Evolutionary conservation across 768 basidiomycete species (phyloP).

Genomic region (Daedaleopsis nitida): DNA sequence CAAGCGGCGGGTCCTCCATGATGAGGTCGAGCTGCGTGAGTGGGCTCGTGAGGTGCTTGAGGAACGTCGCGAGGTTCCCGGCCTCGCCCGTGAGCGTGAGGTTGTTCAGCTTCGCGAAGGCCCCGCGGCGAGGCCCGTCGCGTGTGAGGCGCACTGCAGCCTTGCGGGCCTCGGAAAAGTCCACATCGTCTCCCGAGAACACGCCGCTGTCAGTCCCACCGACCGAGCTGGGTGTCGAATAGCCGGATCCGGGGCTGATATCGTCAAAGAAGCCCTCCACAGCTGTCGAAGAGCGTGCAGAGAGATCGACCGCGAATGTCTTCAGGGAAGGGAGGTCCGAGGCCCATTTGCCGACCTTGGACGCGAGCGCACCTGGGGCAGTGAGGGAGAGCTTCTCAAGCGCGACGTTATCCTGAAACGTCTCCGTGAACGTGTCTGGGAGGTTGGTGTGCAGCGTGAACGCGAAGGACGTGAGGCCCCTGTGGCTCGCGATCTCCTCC

Average conservation of each 20-base stretch:
- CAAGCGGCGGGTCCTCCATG: constrained; percentile 79
- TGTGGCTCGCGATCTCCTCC: constrained; percentile 61
- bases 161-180: constrained; percentile 76
- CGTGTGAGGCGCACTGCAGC: constrained; percentile 65
- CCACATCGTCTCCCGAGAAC: constrained; percentile 76
- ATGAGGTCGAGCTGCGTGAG: constrained; percentile 70
- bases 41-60: constrained; percentile 67
- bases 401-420: constrained; percentile 57
- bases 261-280: constrained; percentile 85
- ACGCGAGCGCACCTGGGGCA: constrained; percentile 72
- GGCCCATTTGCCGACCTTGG: constrained; percentile 76
- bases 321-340: constrained; percentile 63
- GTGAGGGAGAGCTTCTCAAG: constrained; percentile 66
- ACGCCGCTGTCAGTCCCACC: constrained; percentile 74
- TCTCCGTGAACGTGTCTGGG: constrained; percentile 70
- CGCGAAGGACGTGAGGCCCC: constrained; percentile 65
- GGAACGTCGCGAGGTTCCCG: constrained; percentile 68
- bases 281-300: constrained; percentile 63
- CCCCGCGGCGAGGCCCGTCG: constrained; percentile 55
- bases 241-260: constrained; percentile 63
- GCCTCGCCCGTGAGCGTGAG: constrained; percentile 73
- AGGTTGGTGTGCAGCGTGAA: constrained; percentile 70
- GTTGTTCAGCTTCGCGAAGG: constrained; percentile 59
- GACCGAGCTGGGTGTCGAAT: constrained; percentile 67
- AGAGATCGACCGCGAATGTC: constrained; percentile 69